Conservation (phyloP, 805 yeast genomes). For the Lachancea fermentati region DNA sequence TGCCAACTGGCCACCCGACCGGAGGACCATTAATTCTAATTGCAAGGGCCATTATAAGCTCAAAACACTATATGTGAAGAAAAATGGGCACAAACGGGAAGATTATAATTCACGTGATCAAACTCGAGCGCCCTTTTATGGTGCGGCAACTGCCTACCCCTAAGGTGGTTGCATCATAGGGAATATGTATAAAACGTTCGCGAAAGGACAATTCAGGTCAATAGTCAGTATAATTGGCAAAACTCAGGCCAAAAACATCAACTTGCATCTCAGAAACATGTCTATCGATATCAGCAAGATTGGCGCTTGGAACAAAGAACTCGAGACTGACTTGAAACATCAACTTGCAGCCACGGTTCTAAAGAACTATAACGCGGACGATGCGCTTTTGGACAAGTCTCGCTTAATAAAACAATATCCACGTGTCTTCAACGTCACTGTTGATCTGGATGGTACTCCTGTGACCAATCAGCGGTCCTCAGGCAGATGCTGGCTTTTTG, state of each 20-base stretch:
- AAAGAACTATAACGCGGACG: conserved; percentile 34
- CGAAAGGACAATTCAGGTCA: too few relatives aligned
- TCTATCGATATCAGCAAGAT: conserved; percentile 12
- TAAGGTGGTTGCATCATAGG: neutral
- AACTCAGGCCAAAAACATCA: too few relatives aligned
- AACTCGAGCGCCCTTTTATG: too few relatives aligned
- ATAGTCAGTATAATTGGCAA: neutral
- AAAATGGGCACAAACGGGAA: neutral
- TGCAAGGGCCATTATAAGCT: neutral
- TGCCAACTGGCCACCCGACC: too few relatives aligned
- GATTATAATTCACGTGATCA: too few relatives aligned
- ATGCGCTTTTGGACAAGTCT: conserved; percentile 24
- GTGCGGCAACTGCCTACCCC: neutral
- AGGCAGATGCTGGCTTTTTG: conserved; percentile 89
- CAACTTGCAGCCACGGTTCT: conserved; percentile 33
- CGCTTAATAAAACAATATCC: conserved; percentile 19
- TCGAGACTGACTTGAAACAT: conserved; percentile 27
- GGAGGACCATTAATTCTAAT: too few relatives aligned
- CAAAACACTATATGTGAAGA: neutral
- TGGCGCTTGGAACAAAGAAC: conserved; percentile 23
- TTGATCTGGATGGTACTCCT: conserved; percentile 48
- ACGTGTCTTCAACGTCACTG: conserved; percentile 27
- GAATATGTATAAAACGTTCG: neutral
- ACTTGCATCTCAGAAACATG: conserved; percentile 8
- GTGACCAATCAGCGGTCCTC: conserved; percentile 67